phyloP scores from a whole-genome alignment of 805 yeast species.

The Metschnikowia bowlesiae region DNA sequence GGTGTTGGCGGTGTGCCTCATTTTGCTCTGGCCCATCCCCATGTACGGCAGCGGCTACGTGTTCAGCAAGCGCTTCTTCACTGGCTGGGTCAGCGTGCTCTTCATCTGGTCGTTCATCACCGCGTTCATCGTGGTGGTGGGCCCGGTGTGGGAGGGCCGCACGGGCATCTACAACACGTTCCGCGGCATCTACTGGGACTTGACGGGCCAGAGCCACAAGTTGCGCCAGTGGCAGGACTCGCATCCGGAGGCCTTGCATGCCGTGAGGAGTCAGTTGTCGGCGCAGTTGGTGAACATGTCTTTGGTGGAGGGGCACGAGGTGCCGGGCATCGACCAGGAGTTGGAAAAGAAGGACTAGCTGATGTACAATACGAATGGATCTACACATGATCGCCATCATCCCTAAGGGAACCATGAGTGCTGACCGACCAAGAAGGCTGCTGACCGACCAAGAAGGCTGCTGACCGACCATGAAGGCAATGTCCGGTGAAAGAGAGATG shows the following conservation, averaged over 20 bases:
- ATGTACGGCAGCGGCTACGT: constrained; percentile 80
- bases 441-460: too few relatives aligned
- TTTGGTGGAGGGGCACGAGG: constrained; percentile 9
- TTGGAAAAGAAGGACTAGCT: constrained; percentile 8
- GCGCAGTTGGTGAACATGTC: constrained; percentile 20
- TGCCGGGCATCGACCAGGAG: constrained; percentile 13
- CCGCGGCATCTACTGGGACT: constrained; percentile 85
- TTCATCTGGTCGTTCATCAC: constrained; percentile 77
- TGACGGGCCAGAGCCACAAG: constrained; percentile 69
- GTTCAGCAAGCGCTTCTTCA: constrained; percentile 71
- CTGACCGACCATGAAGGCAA: too few relatives aligned
- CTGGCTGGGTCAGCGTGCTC: constrained; percentile 84
- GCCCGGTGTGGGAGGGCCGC: constrained; percentile 74
- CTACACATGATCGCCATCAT: too few relatives aligned
- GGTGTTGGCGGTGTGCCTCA: constrained; percentile 55
- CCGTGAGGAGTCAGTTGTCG: constrained; percentile 59
- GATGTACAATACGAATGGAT: too few relatives aligned
- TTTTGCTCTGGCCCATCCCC: constrained; percentile 91
- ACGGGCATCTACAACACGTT: constrained; percentile 56
- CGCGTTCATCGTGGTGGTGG: constrained; percentile 57
- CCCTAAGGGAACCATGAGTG: neutral
- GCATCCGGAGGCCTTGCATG: constrained; percentile 73
- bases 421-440: too few relatives aligned
- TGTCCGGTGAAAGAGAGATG: too few relatives aligned
- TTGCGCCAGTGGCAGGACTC: constrained; percentile 69